Conservation (phyloP, 1,284 basidiomycete species). For the Hymenochaete sp. region DNA sequence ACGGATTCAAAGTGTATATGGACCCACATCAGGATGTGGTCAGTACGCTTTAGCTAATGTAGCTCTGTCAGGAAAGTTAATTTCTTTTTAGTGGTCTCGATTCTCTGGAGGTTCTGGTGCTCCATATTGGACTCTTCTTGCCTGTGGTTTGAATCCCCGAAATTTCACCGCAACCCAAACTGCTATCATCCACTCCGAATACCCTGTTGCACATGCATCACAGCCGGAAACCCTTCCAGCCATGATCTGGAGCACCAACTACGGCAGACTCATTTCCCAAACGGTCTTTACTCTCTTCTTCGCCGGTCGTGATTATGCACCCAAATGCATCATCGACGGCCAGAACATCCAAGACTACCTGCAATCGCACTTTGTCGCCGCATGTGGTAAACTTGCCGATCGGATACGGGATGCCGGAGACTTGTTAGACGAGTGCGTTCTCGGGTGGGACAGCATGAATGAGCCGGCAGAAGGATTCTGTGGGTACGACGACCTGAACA, state of each 20-base stretch:
- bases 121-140: conserved; percentile 89
- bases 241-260: conserved; percentile 98
- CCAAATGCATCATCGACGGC: conserved; percentile 86
- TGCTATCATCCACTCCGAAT: conserved; percentile 86
- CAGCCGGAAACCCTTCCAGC: conserved; percentile 72
- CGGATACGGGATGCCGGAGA: conserved; percentile 66
- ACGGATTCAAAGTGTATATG: conserved; percentile 92
- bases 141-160: conserved; percentile 85
- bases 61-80: background rate
- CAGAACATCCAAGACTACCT: conserved; percentile 93
- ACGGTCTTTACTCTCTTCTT: conserved; percentile 95
- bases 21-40: conserved; percentile 97
- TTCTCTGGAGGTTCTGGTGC: conserved; percentile 96
- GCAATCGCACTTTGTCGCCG: conserved; percentile 77
- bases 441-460: conserved; percentile 96
- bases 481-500: conserved; percentile 66
- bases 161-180: conserved; percentile 80
- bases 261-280: conserved; percentile 79
- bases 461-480: conserved; percentile 89
- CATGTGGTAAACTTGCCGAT: conserved; percentile 69
- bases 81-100: conserved; percentile 75
- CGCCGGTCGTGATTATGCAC: conserved; percentile 83
- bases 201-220: conserved; percentile 53
- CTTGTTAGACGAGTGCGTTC: conserved; percentile 78
- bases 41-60: conserved; percentile 27